These are phyloP conservation scores for Lentinula lateritia DNA, from an alignment of 768 basidiomycete genomes.

Conservation along the genomic window DNA sequence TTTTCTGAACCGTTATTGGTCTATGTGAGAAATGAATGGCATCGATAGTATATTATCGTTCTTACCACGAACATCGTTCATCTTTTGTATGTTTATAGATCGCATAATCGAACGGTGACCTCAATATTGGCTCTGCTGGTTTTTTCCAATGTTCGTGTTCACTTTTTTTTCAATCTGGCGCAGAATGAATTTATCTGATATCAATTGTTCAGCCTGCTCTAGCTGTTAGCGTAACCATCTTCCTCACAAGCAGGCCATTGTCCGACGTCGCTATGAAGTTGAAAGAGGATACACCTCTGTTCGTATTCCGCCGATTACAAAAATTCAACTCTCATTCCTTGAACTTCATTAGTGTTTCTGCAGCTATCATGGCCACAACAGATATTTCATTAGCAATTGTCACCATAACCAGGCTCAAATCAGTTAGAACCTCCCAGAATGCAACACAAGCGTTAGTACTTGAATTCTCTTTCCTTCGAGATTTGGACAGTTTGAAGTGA, in stretches of 20 bases:
- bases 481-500: too few species aligned
- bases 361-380: not conserved
- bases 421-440: not conserved
- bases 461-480: not conserved
- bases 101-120: not conserved
- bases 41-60: not conserved
- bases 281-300: not conserved
- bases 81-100: not conserved
- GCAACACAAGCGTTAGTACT: not conserved
- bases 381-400: not conserved
- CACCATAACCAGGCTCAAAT: not conserved
- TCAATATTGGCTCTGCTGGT: not conserved
- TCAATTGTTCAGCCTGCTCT: not conserved
- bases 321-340: not conserved
- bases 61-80: not conserved
- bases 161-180: not conserved
- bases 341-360: not conserved
- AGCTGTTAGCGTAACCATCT: not conserved
- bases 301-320: not conserved
- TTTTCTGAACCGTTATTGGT: not conserved
- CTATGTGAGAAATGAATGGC: not conserved
- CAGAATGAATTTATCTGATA: not conserved
- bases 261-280: not conserved
- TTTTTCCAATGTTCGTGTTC: not conserved
- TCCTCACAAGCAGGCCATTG: not conserved